A percentile compares a stretch with the other conserved stretches of the same genome.
Evolutionary conservation across 306 rosid genomes (phyloP).

Genomic region (Mimosa bimucronata): DNA sequence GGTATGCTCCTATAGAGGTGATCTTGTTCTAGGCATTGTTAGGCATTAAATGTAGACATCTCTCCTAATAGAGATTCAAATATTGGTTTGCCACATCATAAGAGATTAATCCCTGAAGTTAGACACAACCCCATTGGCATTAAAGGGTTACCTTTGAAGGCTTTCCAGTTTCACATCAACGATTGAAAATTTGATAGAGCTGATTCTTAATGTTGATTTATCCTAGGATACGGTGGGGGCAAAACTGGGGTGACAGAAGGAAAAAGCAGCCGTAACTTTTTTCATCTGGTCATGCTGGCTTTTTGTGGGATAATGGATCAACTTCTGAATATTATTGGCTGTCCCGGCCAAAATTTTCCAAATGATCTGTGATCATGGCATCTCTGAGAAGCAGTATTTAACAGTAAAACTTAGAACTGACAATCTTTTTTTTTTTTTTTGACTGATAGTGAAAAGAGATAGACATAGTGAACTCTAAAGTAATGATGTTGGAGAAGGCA

Average conservation of each 20-base stretch:
- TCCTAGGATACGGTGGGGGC: constrained; percentile 11
- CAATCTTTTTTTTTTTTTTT: neutral
- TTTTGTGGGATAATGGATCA: constrained; percentile 37
- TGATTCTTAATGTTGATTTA: neutral
- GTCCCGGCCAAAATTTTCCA: constrained; percentile 27
- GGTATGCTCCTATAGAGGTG: too few relatives aligned
- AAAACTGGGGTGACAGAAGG: constrained; percentile 27
- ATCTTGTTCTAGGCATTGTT: too few relatives aligned
- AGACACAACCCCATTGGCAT: too few relatives aligned
- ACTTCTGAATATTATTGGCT: constrained; percentile 9
- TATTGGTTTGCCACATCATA: too few relatives aligned
- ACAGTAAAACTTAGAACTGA: neutral
- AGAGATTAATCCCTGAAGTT: too few relatives aligned
- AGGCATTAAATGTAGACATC: too few relatives aligned
- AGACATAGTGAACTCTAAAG: constrained; percentile 10
- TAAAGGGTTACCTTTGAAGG: neutral
- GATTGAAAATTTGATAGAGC: neutral
- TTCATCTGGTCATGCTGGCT: constrained; percentile 30
- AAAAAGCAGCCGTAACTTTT: constrained; percentile 34
- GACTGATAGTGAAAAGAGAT: neutral
- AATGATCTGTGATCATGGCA: neutral
- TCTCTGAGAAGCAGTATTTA: neutral
- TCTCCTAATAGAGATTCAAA: too few relatives aligned
- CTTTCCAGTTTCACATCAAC: neutral
- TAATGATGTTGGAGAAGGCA: constrained; percentile 34